Base-by-base conservation (phyloP, 805 yeast species). In the Suhomyces sp. region DNA sequence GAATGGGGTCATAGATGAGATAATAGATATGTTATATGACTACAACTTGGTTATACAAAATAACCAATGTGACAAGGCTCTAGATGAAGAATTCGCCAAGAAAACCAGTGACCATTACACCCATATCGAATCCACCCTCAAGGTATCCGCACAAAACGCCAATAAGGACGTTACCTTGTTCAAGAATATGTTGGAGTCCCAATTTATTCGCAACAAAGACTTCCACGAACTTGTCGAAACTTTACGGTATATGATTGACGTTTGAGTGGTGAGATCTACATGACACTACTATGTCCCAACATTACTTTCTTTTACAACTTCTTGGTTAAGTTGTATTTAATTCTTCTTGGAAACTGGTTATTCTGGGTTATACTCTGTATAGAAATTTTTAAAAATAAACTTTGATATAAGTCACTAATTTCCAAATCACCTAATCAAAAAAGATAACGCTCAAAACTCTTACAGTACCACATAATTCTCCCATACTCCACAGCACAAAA, bases 21-120 rank as follows among this genome's bases (percentile, higher is more conserved):
- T 57, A 21, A 54, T 52, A 22, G 56, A 57, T 25, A 27, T 50
- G 27, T 37, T 57, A 37, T 54, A 54, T 39, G 57, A 53, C 43
- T 54, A 48, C 53, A 52, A 54, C 37, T 43, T 46, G 17, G 44
- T 49, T 25, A 39, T 47, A n/a, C 51, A 53, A 22, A 47, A 49
- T 20, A 43, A 50, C 22, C 50, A 46, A 19, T 41, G 22, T 33
- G 53, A 43, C 3, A n/a, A 29, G 22, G n/a, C 21, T 19, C 50
- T 33, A 12, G 35, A 35, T 8, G 37, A 37, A 12, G 37, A 33
- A 17, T 50, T 50, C 15, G 10, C 20, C 13, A 9, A 24, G 4
- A n/a, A 39, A 15, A 44, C 46, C 6, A 27, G 20, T 9, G 41
- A 17, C 12, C 25, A 35, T 9, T 51, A 51, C 19, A n/a, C 47